Evolutionary conservation across 1,284 basidiomycete genomes (phyloP), one percentile per base, ranked within the genome.

Genomic region (Tilletia horrida): DNA sequence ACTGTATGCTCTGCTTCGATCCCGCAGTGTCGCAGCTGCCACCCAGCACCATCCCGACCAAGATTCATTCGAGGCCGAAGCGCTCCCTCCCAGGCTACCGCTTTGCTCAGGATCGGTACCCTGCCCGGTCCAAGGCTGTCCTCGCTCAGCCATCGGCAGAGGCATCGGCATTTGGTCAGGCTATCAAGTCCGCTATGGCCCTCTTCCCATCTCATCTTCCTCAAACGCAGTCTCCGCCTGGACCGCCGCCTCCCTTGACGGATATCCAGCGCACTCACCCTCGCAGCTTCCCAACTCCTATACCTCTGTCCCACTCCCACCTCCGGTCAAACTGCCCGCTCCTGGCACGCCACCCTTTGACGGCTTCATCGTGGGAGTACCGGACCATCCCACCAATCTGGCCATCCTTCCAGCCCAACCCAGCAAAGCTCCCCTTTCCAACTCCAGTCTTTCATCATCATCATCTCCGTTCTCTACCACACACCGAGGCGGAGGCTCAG

Each of bases 121-220:
- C 1, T 78, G 76, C 59, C 69, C 75, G 16, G 69, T 73, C 6
- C 59, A 66, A 4, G 72, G 66, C 13, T 78, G 76, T 42, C 72
- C 75, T 3, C 67, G 76, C 44, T 72, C 70, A 31, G 74, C 76
- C 63, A 75, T 78, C 59, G 76, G 76, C 18, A 70, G 73, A 13
- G 76, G 76, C 4, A 70, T 78, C 2, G 76, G 76, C 61, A 62
- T 69, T 3, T 78, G 76, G 76, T 68, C 73, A 7, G 76, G 76
- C 40, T 74, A 77, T 50, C 25, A 29, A 13, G 70, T 66, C 14
- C 25, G 43, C 16, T 71, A 62, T 27, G 69, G 63, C 8, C 59
- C 67, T 40, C 27, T 59, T 25, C 55, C 55, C 8, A 18, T 48
- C 45, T 4, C 16, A 18, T 16, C 16, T 6, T 48, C 45, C 16